Evolutionary conservation across 345 rosid species (phyloP), one percentile per base, ranked within the genome.

Genomic region (Euphorbia peplus): DNA sequence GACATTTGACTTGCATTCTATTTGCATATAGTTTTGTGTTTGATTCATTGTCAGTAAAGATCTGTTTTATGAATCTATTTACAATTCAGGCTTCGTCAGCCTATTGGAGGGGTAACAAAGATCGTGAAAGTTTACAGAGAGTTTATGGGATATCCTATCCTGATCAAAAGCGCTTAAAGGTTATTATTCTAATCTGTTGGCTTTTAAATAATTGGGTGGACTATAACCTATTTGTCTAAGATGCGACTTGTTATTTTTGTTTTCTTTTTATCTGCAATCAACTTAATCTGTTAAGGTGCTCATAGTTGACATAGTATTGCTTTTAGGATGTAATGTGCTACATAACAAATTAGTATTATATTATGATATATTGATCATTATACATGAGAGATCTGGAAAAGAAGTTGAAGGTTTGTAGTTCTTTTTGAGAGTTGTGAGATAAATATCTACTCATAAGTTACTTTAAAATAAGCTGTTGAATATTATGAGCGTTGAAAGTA

Each of bases 121-220:
- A 90, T 67, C 93, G 93, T 63, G 99, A 92, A 78, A 95, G 98
- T 76, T 80, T 91, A 75, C 98, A 95, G 73, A 90, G 99, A 81
- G 99, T 95, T 37, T 95, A 95, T 83, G 98, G 99, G 63, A 92
- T 95, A 78, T 95, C 99, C 24, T 95, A 80, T 83, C 97, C 98
- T 15, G 99, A 95, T 72, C 84, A 87, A 76, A 90, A 90, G 64
- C 90, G 77, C 37, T 82, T 95, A 81, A 85, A 88, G 96, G 99
- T 90, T 57, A 66, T 47, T 62, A 69, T 52, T 64, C 52, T 8
- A 58, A 42, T 55, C 44, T 64, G 61, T 50, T 47, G 18, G 35
- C 47, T 41, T 37, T n/a, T 63, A 25, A 53, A 51, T 26, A 16
- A 35, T 60, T 73, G 24, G 56, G 12, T 69, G 32, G 52, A 15